These are phyloP conservation scores for Xylaria sp. DNA, from an alignment of 2,329 filamentous ascomycete species.

Conservation along the genomic window DNA sequence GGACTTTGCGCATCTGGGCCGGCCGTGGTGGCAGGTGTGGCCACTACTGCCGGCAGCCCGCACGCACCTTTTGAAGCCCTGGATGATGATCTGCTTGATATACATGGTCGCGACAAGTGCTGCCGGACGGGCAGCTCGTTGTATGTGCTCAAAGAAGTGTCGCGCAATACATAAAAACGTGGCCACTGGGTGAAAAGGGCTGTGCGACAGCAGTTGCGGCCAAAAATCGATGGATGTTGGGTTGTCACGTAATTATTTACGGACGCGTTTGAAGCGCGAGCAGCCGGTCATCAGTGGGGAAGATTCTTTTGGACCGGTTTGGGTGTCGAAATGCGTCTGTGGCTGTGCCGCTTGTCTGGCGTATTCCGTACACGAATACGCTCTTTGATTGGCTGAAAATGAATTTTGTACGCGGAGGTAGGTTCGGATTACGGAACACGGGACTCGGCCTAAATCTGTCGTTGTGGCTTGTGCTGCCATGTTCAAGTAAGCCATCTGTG, in stretches of 20 bases:
- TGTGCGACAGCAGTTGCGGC: conserved; percentile 19
- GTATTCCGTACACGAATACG: not conserved
- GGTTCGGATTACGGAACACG: no score
- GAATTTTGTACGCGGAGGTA: not conserved
- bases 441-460: no score
- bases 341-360: not conserved
- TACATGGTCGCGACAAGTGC: conserved; percentile 60
- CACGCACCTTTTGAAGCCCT: conserved; percentile 92
- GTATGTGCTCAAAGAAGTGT: conserved; percentile 23
- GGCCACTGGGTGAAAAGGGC: conserved; percentile 3
- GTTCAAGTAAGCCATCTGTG: not conserved
- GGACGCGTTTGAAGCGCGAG: conserved; percentile 28
- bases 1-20: conserved; percentile 18
- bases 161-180: conserved; percentile 18
- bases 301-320: conserved; percentile 3
- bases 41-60: conserved; percentile 21
- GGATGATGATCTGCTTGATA: conserved; percentile 99
- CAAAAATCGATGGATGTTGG: conserved; percentile 11
- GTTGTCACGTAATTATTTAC: conserved; percentile 27
- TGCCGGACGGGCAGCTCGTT: conserved; percentile 34
- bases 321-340: conserved; percentile 1
- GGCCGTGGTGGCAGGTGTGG: conserved; percentile 10
- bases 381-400: not conserved
- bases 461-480: not conserved
- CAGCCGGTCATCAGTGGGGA: conserved; percentile 15